phyloP scores from a whole-genome alignment of 2,329 filamentous ascomycete species.

The Fusarium torreyae region DNA sequence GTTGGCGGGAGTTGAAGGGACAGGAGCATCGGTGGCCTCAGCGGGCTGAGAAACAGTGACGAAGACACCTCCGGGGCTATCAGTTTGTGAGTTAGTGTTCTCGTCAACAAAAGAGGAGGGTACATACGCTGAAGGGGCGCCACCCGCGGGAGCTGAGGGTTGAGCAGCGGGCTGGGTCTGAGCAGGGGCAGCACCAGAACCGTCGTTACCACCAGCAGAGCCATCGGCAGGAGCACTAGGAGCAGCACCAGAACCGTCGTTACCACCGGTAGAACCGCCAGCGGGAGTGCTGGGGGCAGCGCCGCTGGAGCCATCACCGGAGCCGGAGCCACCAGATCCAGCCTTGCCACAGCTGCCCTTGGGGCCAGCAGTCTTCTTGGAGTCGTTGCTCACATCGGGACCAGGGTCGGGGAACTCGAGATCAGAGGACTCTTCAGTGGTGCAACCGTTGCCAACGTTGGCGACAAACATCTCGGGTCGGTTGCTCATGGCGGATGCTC shows the following conservation, averaged over 20 bases:
- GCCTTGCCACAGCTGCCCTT: constrained; percentile 53
- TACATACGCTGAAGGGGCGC: constrained; percentile 49
- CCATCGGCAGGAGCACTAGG: constrained; percentile 16
- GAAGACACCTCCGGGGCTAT: constrained; percentile 61
- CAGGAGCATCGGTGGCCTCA: constrained; percentile 45
- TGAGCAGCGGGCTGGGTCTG: constrained; percentile 39
- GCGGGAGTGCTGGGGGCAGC: constrained; percentile 34
- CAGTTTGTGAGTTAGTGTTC: constrained; percentile 38
- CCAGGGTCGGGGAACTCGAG: constrained; percentile 78
- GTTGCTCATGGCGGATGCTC: constrained; percentile 61
- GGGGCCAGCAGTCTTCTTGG: constrained; percentile 56
- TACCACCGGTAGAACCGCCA: constrained; percentile 18
- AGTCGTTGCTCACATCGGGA: constrained; percentile 62
- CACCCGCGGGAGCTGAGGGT: constrained; percentile 42
- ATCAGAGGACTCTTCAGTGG: constrained; percentile 69
- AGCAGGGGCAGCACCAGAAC: constrained; percentile 39
- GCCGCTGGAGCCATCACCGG: constrained; percentile 10
- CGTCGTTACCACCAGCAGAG: constrained; percentile 20
- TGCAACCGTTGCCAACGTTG: constrained; percentile 75
- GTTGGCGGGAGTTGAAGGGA: constrained; percentile 35
- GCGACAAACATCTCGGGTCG: constrained; percentile 80
- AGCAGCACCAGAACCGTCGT: constrained; percentile 23
- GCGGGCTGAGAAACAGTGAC: constrained; percentile 53
- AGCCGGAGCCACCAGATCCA: constrained; percentile 41
- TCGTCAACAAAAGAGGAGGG: constrained; percentile 19